Conservation (phyloP, 1,284 basidiomycete species). For the Microbotryum saponariae region DNA sequence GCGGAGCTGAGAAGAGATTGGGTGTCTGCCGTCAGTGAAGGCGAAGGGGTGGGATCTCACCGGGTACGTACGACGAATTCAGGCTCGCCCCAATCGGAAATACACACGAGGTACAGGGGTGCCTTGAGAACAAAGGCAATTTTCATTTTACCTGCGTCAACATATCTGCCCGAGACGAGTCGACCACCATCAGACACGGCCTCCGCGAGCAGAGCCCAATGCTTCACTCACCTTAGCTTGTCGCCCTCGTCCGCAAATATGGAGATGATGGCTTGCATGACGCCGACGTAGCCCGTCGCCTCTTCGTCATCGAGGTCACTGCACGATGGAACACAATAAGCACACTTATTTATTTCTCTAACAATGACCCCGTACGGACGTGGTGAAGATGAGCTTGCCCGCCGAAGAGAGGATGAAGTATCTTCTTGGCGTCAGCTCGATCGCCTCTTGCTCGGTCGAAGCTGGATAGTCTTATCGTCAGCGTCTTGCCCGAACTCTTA, state of each 20-base stretch:
- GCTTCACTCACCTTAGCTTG: slow-evolving; percentile 26
- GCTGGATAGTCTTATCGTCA: no score
- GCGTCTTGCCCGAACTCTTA: not conserved
- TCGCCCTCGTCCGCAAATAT: slow-evolving; percentile 41
- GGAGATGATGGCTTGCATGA: slow-evolving; percentile 82
- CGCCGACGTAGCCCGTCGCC: slow-evolving; percentile 72
- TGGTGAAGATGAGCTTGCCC: slow-evolving; percentile 84
- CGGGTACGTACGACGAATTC: slow-evolving; percentile 70
- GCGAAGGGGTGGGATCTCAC: not conserved
- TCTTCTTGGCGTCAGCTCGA: slow-evolving; percentile 47
- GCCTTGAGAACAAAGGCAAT: slow-evolving; percentile 78
- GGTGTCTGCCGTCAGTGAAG: not conserved
- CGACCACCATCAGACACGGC: not conserved
- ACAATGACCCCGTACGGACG: slow-evolving; percentile 47
- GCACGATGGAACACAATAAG: slow-evolving; percentile 15
- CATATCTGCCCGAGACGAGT: slow-evolving; percentile 45
- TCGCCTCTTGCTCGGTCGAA: not conserved
- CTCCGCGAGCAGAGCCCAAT: not conserved
- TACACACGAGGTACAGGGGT: slow-evolving; percentile 84
- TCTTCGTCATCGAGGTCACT: slow-evolving; percentile 47
- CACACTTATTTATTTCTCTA: not conserved
- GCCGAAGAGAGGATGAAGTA: slow-evolving; percentile 91
- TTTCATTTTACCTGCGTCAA: slow-evolving; percentile 62
- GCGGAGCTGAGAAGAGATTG: slow-evolving; percentile 56
- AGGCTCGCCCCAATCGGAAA: slow-evolving; percentile 85